Evolutionary conservation across 441 rosid species (phyloP), one percentile per base, ranked within the genome.

Genomic region (Pelargonium cotyledonis): DNA sequence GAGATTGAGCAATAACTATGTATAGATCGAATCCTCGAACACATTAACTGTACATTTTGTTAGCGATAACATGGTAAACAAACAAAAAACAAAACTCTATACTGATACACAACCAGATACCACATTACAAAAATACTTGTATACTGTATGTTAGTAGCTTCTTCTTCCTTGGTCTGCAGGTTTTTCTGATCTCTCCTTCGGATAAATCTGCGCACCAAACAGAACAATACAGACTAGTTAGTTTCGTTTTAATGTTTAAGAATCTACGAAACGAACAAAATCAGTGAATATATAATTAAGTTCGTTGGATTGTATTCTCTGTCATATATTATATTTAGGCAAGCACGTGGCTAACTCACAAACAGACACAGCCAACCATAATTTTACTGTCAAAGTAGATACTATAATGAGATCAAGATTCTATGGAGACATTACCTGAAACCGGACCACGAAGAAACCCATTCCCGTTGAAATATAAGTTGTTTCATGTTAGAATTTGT

Each of bases 341-440:
- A 53, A 53, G 18, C 16, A 53, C 58, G 15, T 53, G 58, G 58
- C 58, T 53, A 18, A 15, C 58, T 53, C 58, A n/a, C 8, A 53
- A 53, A 53, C 58, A 53, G 58, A 53, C 58, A 51, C 7, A 53
- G 7, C 58, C 58, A 53, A 53, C 58, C 19, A n/a, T 53, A 18
- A 15, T 53, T 53, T 15, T n/a, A n/a, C 58, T 53, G 21, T 53
- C 18, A 44, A 9, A 44, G 9, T 12, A 44, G 14, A 31, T 31
- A 31, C 35, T 44, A 8, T 44, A 44, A 44, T 12, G 9, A 44
- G 49, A 44, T 44, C 3, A 31, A 58, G 19, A 5, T 26, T 8
- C 16, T 49, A 29, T 15, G 5, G 21, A 44, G 58, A 21, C 0
- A 38, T 29, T 76, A 80, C 84, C 85, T 75, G 80, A 70, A 76